Percentiles rank a stretch among this genome's conserved stretches.
Conservation (phyloP, 495 filamentous ascomycete genomes). For the Parathielavia hyrcaniae region DNA sequence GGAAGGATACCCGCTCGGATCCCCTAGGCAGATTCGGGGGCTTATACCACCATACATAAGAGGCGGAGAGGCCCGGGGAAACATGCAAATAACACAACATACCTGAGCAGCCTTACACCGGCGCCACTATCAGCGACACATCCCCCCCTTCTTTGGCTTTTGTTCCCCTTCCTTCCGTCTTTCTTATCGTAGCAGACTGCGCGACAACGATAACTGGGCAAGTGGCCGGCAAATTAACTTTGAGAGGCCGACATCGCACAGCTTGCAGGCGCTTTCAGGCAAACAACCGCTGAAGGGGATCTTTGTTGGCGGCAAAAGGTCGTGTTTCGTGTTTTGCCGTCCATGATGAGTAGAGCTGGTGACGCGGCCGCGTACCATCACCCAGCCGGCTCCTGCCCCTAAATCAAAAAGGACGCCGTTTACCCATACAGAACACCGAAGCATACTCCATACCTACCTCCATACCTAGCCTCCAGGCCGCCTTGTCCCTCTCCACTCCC, state of each 20-base stretch:
- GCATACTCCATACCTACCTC: slow-evolving; percentile 1
- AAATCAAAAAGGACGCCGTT: background rate
- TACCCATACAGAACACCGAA: slow-evolving; percentile 7
- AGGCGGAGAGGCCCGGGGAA: background rate
- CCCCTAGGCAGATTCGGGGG: slow-evolving; percentile 4
- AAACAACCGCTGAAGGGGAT: background rate
- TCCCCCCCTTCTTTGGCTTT: no score
- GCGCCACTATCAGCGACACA: background rate
- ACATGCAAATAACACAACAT: background rate
- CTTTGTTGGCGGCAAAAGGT: background rate
- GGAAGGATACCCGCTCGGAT: background rate
- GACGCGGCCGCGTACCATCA: slow-evolving; percentile 3
- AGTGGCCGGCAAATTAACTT: background rate
- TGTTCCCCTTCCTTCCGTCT: no score
- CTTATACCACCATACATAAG: background rate
- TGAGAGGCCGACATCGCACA: background rate
- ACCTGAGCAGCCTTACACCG: background rate
- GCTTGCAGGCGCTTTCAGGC: background rate
- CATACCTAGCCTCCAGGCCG: background rate
- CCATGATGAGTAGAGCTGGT: background rate
- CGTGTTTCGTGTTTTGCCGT: background rate
- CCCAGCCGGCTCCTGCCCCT: slow-evolving; percentile 1
- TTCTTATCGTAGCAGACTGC: no score
- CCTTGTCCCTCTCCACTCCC: background rate
- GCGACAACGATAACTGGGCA: background rate